Evolutionary conservation across 2,329 filamentous ascomycete genomes (phyloP), one percentile per base, ranked within the genome.

Genomic region (Epichloe hybrida): DNA sequence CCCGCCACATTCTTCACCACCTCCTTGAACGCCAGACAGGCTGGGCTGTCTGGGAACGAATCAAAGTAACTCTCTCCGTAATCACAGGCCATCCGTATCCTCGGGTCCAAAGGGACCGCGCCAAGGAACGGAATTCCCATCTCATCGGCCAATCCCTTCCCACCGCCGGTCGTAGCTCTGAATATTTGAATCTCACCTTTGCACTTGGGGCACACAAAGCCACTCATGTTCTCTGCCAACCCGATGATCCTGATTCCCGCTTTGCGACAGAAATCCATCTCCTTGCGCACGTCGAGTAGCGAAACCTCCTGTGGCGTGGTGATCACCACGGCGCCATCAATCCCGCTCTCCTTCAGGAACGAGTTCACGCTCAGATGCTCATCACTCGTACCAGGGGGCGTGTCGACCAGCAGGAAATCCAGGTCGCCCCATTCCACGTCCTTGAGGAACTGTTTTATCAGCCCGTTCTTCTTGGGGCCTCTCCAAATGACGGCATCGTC

Each of bases 401-500:
- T 98, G 66, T 98, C 93, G 11, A 97, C 88, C 48, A 98, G 76
- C 52, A 98, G 64, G 58, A 91, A 95, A 63, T 98, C 93, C 66
- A 97, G 73, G 54, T 94, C 86, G 9, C 93, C 93, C 93, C 94
- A 98, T 64, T 94, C 88, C 6, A 98, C 93, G 62, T 98, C 94
- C 72, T 95, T 96, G 48, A 98, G 70, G 60, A 98, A 98, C 66
- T 94, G 87, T 72, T 98, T 98, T 64, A 98, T 97, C 52, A 98
- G 71, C 0, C 93, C 93, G 62, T 97, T 98, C 77, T 98, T 98
- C 78, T 98, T 98, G 3, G 93, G 86, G 0, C 93, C 93, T 48
- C 93, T 80, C 93, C 93, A 98, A 58, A 98, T 98, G 40, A 98
- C 84, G 3, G 93, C 93, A 63, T 95, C 90, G 66, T 98, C 91